These are phyloP conservation scores for Nidularia pulvinata DNA, from an alignment of 768 basidiomycete species.

Conservation along the genomic window DNA sequence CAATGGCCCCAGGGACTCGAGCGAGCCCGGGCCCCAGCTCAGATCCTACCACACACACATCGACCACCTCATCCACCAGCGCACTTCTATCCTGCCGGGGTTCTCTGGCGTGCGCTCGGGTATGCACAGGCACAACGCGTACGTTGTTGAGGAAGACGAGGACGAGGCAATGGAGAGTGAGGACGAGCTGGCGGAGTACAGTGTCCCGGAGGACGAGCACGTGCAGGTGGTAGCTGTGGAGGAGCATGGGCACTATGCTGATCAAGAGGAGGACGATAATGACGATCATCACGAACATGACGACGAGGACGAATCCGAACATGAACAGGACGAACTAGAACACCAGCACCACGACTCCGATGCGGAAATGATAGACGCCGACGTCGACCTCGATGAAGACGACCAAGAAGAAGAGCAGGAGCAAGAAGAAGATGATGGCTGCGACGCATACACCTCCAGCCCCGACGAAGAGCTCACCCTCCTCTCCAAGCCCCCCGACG, in stretches of 20 bases:
- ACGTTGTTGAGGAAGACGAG: slow-evolving; percentile 37
- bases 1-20: slow-evolving; percentile 43
- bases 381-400: no score
- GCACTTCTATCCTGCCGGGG: slow-evolving; percentile 39
- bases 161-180: slow-evolving; percentile 57
- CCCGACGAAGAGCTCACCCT: slow-evolving; percentile 56
- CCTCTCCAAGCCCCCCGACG: slow-evolving; percentile 55
- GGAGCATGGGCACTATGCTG: neutral
- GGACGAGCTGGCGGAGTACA: slow-evolving; percentile 26
- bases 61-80: slow-evolving; percentile 47
- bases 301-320: neutral
- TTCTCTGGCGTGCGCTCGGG: slow-evolving; percentile 2
- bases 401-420: neutral
- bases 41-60: slow-evolving; percentile 24
- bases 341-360: slow-evolving; percentile 8
- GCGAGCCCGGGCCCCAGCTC: slow-evolving; percentile 46
- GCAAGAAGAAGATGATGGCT: slow-evolving; percentile 14
- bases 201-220: neutral
- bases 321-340: neutral
- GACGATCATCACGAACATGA: slow-evolving; percentile 4
- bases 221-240: slow-evolving; percentile 1
- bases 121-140: slow-evolving; percentile 5
- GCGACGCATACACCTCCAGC: slow-evolving; percentile 5
- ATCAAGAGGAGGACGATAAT: neutral
- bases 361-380: no score